phyloP scores from a whole-genome alignment of 2,329 filamentous ascomycete species.

The Colletotrichum incanum region DNA sequence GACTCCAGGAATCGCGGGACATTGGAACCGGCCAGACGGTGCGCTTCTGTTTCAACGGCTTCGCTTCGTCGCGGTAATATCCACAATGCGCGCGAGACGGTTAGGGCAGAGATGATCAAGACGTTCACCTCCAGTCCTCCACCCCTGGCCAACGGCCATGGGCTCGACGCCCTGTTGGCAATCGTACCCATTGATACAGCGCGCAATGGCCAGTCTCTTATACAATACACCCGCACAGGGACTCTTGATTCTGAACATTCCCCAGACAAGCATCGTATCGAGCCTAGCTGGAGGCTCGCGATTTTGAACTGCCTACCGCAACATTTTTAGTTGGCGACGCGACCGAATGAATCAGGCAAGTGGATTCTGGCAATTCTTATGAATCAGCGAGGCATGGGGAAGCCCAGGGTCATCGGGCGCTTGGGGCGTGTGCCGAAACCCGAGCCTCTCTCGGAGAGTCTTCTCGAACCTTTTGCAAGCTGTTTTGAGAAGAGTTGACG shows the following conservation, averaged over 20 bases:
- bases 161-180: not conserved
- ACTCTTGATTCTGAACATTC: not conserved
- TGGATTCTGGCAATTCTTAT: slow-evolving; percentile 4
- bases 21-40: slow-evolving; percentile 37
- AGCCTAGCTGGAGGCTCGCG: not conserved
- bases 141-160: slow-evolving; percentile 13
- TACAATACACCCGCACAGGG: not conserved
- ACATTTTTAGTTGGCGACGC: not conserved
- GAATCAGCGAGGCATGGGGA: slow-evolving; percentile 19
- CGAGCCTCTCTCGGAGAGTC: slow-evolving; percentile 2
- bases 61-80: slow-evolving; percentile 18
- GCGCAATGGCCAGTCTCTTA: slow-evolving; percentile 1
- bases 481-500: slow-evolving; percentile 14
- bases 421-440: not conserved
- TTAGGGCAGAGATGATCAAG: not conserved
- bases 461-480: slow-evolving; percentile 19
- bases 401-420: not conserved
- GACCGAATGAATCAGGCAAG: slow-evolving; percentile 11
- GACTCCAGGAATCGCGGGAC: slow-evolving; percentile 27
- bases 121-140: slow-evolving; percentile 7
- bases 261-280: not conserved
- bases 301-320: not conserved
- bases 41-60: slow-evolving; percentile 37
- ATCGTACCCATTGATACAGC: slow-evolving; percentile 4
- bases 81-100: slow-evolving; percentile 11